Evolutionary conservation across 495 filamentous ascomycete species (phyloP).

Genomic region (Bombardia bombarda): DNA sequence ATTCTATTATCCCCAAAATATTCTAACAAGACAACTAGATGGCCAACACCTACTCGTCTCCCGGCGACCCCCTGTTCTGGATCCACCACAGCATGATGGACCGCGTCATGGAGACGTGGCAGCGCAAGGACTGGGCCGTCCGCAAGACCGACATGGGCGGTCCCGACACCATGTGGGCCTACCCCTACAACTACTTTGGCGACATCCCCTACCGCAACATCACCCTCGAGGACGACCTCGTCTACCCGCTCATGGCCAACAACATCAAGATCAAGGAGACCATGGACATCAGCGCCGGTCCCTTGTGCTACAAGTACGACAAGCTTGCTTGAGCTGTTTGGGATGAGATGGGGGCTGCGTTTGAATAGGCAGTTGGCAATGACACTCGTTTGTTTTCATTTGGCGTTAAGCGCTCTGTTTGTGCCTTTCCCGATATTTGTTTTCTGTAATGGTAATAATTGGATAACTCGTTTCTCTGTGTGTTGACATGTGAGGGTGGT

Average conservation of each 20-base stretch:
- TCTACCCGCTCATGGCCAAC: constrained; percentile 12
- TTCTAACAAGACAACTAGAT: constrained; percentile 4
- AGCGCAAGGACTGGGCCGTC: constrained; percentile 20
- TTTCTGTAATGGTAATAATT: too few relatives aligned
- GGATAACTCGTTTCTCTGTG: too few relatives aligned
- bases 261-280: constrained; percentile 17
- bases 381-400: too few relatives aligned
- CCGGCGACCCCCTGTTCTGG: constrained; percentile 50
- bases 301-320: constrained; percentile 26
- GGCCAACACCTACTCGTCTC: constrained; percentile 20
- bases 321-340: neutral
- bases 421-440: too few relatives aligned
- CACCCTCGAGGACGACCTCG: constrained; percentile 27
- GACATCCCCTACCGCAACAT: constrained; percentile 24
- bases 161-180: constrained; percentile 23
- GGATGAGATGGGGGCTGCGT: too few relatives aligned
- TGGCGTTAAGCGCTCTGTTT: too few relatives aligned
- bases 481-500: too few relatives aligned
- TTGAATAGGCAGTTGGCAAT: too few relatives aligned
- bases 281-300: constrained; percentile 25
- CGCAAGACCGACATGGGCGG: constrained; percentile 26
- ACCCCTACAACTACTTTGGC: constrained; percentile 26
- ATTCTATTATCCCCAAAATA: neutral
- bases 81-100: constrained; percentile 58
- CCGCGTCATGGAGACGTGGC: constrained; percentile 56